Conservation (phyloP, 164 flowering plant genomes). For the Saururus chinensis region DNA sequence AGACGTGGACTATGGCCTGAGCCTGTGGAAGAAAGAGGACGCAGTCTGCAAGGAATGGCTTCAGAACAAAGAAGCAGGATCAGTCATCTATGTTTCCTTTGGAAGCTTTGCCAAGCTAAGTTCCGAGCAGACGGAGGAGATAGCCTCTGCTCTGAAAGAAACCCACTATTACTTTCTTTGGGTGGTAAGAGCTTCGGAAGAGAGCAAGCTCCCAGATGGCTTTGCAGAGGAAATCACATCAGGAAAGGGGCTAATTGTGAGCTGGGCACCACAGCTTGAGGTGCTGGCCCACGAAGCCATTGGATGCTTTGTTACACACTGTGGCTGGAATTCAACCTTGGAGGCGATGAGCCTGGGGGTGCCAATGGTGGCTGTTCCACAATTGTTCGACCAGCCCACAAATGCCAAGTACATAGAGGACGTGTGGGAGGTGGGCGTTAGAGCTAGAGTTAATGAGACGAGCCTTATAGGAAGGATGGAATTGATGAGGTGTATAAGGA, state of each 20-base stretch:
- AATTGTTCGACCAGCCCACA: no score
- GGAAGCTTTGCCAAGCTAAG: constrained; percentile 3
- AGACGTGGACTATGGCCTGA: constrained; percentile 8
- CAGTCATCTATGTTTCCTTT: no score
- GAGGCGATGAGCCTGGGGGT: no score
- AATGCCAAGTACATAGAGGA: no score
- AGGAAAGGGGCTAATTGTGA: no score
- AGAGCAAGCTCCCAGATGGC: background rate
- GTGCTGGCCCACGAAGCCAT: no score
- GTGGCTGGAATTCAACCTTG: no score
- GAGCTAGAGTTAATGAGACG: constrained; percentile 1
- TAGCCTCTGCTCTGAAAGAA: constrained; percentile 5
- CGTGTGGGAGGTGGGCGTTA: constrained; percentile 2
- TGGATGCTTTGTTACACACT: no score
- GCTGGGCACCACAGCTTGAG: no score
- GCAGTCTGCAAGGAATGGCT: background rate
- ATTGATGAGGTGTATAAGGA: constrained; percentile 22
- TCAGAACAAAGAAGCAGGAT: background rate
- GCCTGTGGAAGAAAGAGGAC: constrained; percentile 3
- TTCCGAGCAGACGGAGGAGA: constrained; percentile 15
- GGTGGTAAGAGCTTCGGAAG: constrained; percentile 12
- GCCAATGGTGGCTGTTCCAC: no score
- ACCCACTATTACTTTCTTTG: constrained; percentile 17
- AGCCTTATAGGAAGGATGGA: constrained; percentile 19
- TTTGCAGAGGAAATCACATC: background rate